A percentile compares a stretch with the other conserved stretches of the same genome.
phyloP scores from a whole-genome alignment of 208 protist species.

The Trypanosoma congolense region DNA sequence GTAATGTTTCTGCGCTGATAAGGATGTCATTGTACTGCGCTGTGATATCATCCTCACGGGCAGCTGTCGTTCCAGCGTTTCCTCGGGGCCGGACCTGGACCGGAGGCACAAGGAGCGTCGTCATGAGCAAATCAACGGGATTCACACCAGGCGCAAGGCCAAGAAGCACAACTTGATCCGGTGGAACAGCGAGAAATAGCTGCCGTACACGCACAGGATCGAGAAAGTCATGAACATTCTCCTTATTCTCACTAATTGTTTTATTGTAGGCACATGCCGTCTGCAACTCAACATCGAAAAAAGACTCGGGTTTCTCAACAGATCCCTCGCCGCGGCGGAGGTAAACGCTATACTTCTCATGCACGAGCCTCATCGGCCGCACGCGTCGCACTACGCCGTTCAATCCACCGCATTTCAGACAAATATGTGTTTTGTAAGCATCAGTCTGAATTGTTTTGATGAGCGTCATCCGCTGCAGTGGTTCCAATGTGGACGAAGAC shows the following conservation, averaged over 20 bases:
- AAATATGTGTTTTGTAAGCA: constrained; percentile 88
- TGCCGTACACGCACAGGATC: constrained; percentile 86
- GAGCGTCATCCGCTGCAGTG: constrained; percentile 58
- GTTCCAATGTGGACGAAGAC: constrained; percentile 39
- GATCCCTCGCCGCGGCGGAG: constrained; percentile 59
- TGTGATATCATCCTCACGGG: constrained; percentile 99
- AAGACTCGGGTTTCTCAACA: constrained; percentile 32
- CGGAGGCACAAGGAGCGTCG: constrained; percentile 95
- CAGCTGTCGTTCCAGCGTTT: constrained; percentile 35
- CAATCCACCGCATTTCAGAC: constrained; percentile 89
- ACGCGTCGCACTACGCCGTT: constrained; percentile 91
- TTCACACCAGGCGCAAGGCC: constrained; percentile 80
- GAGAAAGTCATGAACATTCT: constrained; percentile 90
- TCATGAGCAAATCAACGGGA: constrained; percentile 93
- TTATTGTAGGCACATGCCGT: constrained; percentile 52
- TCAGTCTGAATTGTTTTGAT: constrained; percentile 80
- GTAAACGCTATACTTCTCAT: constrained; percentile 80
- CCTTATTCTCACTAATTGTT: constrained; percentile 41
- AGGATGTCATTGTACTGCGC: constrained; percentile 93
- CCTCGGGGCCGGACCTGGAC: constrained; percentile 96
- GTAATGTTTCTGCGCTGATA: constrained; percentile 73
- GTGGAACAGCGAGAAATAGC: constrained; percentile 92
- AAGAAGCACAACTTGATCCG: constrained; percentile 91
- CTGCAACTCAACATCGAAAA: constrained; percentile 41
- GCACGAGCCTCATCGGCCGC: constrained; percentile 72